Conservation (phyloP, 345 rosid species). For the Salix exigua region DNA sequence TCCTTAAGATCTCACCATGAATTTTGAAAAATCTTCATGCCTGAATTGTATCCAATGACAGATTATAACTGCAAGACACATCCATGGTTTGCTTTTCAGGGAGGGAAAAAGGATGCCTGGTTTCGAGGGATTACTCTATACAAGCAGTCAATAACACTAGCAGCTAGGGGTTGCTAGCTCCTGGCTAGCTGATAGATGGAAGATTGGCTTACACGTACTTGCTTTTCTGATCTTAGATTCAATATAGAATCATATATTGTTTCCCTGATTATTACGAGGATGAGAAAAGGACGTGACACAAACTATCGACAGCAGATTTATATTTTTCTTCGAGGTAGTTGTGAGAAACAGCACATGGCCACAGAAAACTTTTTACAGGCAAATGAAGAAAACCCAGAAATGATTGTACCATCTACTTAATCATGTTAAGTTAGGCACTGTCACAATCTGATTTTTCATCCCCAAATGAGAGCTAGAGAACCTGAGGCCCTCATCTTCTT, state of each 20-base stretch:
- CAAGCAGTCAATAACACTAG: neutral
- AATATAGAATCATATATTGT: neutral
- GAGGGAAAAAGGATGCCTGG: neutral
- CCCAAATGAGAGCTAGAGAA: neutral
- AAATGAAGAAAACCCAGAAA: no score
- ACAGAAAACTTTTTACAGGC: neutral
- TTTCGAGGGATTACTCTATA: neutral
- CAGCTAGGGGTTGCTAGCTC: neutral
- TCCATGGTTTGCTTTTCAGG: neutral
- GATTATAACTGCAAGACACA: neutral
- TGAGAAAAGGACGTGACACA: neutral
- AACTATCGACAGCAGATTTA: neutral
- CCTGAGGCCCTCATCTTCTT: neutral
- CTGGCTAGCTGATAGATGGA: neutral
- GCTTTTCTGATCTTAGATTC: neutral
- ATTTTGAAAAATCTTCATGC: neutral
- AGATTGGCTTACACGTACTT: neutral
- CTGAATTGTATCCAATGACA: neutral
- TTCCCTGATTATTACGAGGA: neutral
- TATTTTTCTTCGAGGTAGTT: neutral
- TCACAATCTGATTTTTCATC: neutral
- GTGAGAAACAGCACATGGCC: neutral
- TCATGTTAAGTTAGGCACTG: neutral
- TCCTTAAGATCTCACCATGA: neutral
- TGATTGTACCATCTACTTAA: no score